Base-by-base conservation (phyloP, 192 early-diverging fungal species). In the Jimgerdemannia flammicorona region DNA sequence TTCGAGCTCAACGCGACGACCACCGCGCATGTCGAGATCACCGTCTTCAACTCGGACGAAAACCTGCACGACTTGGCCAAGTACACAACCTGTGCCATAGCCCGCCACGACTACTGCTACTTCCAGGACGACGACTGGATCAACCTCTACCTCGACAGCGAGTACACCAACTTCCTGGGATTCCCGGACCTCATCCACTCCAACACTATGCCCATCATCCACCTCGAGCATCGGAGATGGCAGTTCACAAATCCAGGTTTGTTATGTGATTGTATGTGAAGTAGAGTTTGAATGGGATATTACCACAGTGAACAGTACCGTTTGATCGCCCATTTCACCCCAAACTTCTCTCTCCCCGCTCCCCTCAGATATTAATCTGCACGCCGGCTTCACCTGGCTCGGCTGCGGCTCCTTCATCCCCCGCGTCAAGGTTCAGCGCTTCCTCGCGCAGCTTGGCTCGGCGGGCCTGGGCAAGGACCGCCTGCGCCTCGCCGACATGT, bases 81-180 rank as follows among this genome's bases (percentile, higher is more conserved):
- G 70, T 87, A 86, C 70, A 87, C 83, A 43, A 79, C 83, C 17
- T 89, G 88, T 67, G 76, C 84, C 11, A 72, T 87, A 54, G 88
- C 88, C 11, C 79, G 81, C 40, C 80, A 86, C 67, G 72, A 81
- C 42, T 77, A 86, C 71, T 89, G 88, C 73, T 89, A 87, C 76
- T 87, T 87, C 64, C 88, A 89, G 71, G 88, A 89, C 63, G 86
- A 87, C 66, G 83, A 86, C 70, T 85, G 85, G 78, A 68, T 89
- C 29, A 87, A 89, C 67, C 73, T 81, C 10, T 83, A 84, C 44
- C 80, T 87, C 85, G 88, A 89, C 74, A 80, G 78, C 65, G 75
- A 85, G 17, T 89, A 89, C 74, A 84, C 84, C 40, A 89, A 89
- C 77, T 89, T 87, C 71, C 74, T 89, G 59, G 80, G 77, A 1